phyloP scores from a whole-genome alignment of 2,329 filamentous ascomycete species.

The Fusarium buharicum region DNA sequence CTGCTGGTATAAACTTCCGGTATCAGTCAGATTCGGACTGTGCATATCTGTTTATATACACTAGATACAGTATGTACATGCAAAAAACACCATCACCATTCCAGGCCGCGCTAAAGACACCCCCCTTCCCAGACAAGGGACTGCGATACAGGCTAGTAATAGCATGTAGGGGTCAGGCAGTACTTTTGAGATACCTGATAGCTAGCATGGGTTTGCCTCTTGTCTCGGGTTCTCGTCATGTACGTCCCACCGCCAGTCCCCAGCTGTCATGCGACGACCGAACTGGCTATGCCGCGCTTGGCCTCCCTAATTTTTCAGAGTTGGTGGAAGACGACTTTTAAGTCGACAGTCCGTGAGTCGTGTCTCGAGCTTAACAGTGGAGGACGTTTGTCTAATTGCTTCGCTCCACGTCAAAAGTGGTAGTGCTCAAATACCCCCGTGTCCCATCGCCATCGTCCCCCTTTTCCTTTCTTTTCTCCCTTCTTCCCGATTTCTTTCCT shows the following conservation, averaged over 20 bases:
- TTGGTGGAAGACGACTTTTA: constrained; percentile 19
- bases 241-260: constrained; percentile 34
- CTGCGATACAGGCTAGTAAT: constrained; percentile 2
- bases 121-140: constrained; percentile 2
- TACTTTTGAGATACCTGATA: not conserved
- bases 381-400: constrained; percentile 13
- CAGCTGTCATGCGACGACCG: constrained; percentile 37
- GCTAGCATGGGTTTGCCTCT: constrained; percentile 1
- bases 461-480: constrained; percentile 37
- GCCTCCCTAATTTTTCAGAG: constrained; percentile 30
- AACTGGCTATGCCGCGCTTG: constrained; percentile 35
- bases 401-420: constrained; percentile 33
- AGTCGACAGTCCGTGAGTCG: constrained; percentile 29
- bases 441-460: constrained; percentile 30
- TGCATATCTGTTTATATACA: no score
- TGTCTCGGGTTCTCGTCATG: constrained; percentile 9
- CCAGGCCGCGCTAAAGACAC: not conserved
- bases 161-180: not conserved
- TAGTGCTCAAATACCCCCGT: constrained; percentile 35
- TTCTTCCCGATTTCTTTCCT: constrained; percentile 34
- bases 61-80: no score
- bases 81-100: not conserved
- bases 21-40: no score
- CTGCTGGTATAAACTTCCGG: no score
- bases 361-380: constrained; percentile 28